Evolutionary conservation across 2,329 filamentous ascomycete genomes (phyloP), one percentile per base, ranked within the genome.

Genomic region (Boeremia exigua): DNA sequence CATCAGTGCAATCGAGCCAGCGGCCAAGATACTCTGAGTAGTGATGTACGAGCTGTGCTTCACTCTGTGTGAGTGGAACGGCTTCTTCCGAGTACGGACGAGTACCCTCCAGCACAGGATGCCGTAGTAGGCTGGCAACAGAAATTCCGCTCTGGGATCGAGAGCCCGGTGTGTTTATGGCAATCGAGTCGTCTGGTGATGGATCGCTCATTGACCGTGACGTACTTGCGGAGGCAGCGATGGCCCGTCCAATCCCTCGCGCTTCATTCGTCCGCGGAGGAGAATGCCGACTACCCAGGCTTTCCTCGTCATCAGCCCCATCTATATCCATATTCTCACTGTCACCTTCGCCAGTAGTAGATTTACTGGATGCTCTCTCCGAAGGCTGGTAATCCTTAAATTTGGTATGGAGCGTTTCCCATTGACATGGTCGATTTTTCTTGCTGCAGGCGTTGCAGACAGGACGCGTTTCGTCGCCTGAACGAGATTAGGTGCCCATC

Each of bases 1-100:
- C 60, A 50, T 71, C 68, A 2, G 68, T 71, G 34, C 66, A 71
- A 45, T 73, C 70, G 15, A 73, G 60, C 70, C 70, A 73, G 23
- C 69, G 58, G 14, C 69, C 69, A 19, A 73, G 64, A 39, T 68
- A 42, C 47, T 72, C 67, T 6, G 63, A 63, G 49, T 70, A 73
- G 51, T 72, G 63, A 39, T 70, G 68, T 10, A 73, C 63, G 6
- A 73, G 60, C 15, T 56, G 30, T 10, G 67, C 70, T 48, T 73
- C 69, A 23, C 58, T 30, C 28, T 63, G 62, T 19, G 54, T 65
- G 34, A 71, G 48, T 7, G 59, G 19, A 30, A 61, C 25, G n/a
- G 55, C 53, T 27, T 58, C 44, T 8, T 54, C 43, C 2, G 50
- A 53, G 34, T 58, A 52, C 4, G 45, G 33, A 12, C 37, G 54